phyloP scores from a whole-genome alignment of 257 asterid genomes.

The Nicotiana undulata region DNA sequence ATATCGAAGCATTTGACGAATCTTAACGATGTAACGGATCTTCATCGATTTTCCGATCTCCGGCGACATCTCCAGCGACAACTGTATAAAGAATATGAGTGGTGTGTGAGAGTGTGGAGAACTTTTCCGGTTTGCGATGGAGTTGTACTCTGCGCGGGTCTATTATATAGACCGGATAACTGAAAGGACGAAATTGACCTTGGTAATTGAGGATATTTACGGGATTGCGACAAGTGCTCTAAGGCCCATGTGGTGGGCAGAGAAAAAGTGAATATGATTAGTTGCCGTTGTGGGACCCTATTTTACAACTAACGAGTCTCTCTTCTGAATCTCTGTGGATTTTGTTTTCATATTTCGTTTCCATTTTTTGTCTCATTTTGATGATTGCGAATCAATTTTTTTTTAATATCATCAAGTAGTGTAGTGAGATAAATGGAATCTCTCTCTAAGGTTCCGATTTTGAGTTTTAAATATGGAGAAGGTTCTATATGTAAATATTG shows the following conservation, averaged over 20 bases:
- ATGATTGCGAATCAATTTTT: neutral
- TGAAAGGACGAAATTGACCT: constrained; percentile 8
- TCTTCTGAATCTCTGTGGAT: neutral
- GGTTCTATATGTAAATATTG: no score
- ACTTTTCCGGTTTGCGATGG: neutral
- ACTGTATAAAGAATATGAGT: neutral
- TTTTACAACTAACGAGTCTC: neutral
- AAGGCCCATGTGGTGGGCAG: neutral
- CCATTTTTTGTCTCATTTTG: neutral
- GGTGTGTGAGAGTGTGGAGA: neutral
- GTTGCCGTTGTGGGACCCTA: neutral
- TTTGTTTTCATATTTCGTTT: neutral
- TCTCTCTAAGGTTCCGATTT: no score
- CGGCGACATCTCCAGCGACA: neutral
- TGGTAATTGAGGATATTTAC: constrained; percentile 22
- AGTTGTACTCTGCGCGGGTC: neutral
- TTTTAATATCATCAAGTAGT: no score
- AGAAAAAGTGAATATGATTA: neutral
- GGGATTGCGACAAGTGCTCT: neutral
- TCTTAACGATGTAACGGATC: constrained; percentile 53
- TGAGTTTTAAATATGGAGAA: no score
- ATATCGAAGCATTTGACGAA: constrained; percentile 65
- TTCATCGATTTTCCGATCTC: constrained; percentile 35
- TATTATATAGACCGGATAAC: neutral
- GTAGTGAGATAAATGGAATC: no score